Conservation (phyloP, 2,329 filamentous ascomycete species). For the Monosporascus sp. region DNA sequence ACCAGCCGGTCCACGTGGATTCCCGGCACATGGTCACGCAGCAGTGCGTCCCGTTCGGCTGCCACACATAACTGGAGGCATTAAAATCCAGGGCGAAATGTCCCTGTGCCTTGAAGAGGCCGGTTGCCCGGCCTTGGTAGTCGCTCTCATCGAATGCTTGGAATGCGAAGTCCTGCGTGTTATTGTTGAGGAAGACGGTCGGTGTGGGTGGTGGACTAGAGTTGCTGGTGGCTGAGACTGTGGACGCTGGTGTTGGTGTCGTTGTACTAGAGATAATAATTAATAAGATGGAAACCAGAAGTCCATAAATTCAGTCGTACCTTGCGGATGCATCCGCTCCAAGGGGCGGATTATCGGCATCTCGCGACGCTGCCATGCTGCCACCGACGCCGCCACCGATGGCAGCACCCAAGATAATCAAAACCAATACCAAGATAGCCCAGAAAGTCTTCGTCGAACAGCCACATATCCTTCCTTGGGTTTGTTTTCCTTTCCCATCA, state of each 20-base stretch:
- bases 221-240: neutral
- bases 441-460: neutral
- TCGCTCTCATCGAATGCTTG: neutral
- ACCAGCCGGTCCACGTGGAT: neutral
- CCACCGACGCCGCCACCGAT: neutral
- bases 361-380: neutral
- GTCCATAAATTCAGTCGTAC: neutral
- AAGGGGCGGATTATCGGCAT: neutral
- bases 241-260: neutral
- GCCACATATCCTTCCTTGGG: neutral
- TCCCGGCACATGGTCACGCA: neutral
- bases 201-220: no score
- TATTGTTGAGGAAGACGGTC: neutral
- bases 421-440: neutral
- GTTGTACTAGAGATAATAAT: neutral
- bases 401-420: neutral
- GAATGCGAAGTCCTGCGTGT: neutral
- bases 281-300: neutral
- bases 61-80: neutral
- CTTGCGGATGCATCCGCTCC: neutral
- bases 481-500: no score
- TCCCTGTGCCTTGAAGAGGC: neutral
- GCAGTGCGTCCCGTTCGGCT: neutral
- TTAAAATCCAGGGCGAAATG: neutral
- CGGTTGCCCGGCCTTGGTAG: neutral